Evolutionary conservation across 2,329 filamentous ascomycete genomes (phyloP).

Genomic region (Verticillium tricorpus): DNA sequence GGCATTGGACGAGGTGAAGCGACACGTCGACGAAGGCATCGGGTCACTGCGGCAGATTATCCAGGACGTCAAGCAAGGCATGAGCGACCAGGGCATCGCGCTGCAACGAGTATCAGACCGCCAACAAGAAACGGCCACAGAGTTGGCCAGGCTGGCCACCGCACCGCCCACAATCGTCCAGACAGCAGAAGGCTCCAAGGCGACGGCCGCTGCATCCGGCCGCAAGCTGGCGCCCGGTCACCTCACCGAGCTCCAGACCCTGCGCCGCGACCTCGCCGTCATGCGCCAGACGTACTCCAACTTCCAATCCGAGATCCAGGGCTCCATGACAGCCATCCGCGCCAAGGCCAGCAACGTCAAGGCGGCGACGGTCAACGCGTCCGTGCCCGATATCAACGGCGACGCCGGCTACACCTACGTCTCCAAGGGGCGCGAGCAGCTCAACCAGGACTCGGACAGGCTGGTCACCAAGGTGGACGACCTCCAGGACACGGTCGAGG

Average conservation of each 20-base stretch:
- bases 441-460: slow-evolving; percentile 82
- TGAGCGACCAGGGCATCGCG: slow-evolving; percentile 77
- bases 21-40: slow-evolving; percentile 90
- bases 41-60: slow-evolving; percentile 75
- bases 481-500: slow-evolving; percentile 94
- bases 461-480: slow-evolving; percentile 92
- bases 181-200: slow-evolving; percentile 34
- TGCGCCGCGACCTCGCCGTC: slow-evolving; percentile 85
- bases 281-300: slow-evolving; percentile 89
- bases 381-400: slow-evolving; percentile 67
- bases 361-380: slow-evolving; percentile 63
- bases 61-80: slow-evolving; percentile 77
- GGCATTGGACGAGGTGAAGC: slow-evolving; percentile 89
- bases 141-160: slow-evolving; percentile 62
- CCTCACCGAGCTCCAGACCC: slow-evolving; percentile 70
- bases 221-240: slow-evolving; percentile 55
- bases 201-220: slow-evolving; percentile 22
- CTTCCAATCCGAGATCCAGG: slow-evolving; percentile 83
- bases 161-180: slow-evolving; percentile 38
- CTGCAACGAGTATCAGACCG: slow-evolving; percentile 85
- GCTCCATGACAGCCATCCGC: slow-evolving; percentile 80
- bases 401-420: slow-evolving; percentile 84
- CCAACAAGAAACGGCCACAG: slow-evolving; percentile 84
- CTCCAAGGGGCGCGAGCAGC: slow-evolving; percentile 77
- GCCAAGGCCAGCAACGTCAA: slow-evolving; percentile 81